Conservation (phyloP, 2,329 filamentous ascomycete species). For the Exophiala calicioides region DNA sequence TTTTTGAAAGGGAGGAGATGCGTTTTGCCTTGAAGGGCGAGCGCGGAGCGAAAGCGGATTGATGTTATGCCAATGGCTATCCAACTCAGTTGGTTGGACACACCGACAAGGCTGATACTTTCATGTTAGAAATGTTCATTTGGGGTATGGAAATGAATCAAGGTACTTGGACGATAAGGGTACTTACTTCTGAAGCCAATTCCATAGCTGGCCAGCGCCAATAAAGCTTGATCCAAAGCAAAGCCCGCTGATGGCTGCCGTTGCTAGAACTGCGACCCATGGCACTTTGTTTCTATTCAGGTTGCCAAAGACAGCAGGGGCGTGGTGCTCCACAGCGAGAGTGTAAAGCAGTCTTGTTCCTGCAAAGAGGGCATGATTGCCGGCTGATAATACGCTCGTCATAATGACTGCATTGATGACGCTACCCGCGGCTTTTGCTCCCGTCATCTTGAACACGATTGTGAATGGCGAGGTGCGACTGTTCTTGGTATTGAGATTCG, state of each 20-base stretch:
- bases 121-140: too few species aligned
- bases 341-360: too few species aligned
- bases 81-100: constrained; percentile 69
- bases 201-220: constrained; percentile 65
- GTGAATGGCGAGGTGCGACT: constrained; percentile 63
- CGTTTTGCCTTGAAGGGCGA: constrained; percentile 60
- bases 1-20: constrained; percentile 65
- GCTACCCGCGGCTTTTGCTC: constrained; percentile 60
- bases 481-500: constrained; percentile 43
- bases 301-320: too few species aligned
- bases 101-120: constrained; percentile 66
- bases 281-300: too few species aligned
- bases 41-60: constrained; percentile 62
- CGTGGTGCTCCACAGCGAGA: too few species aligned
- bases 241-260: constrained; percentile 56
- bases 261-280: constrained; percentile 59
- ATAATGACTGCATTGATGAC: constrained; percentile 70
- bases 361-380: too few species aligned
- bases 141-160: too few species aligned
- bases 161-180: too few species aligned
- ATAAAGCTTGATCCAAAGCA: constrained; percentile 68
- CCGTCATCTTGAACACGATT: constrained; percentile 62
- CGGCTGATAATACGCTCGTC: too few species aligned
- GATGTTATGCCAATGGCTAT: constrained; percentile 63
- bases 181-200: constrained; percentile 69